Conservation (phyloP, 805 yeast species). For the Saccharomycopsis lassenensis region DNA sequence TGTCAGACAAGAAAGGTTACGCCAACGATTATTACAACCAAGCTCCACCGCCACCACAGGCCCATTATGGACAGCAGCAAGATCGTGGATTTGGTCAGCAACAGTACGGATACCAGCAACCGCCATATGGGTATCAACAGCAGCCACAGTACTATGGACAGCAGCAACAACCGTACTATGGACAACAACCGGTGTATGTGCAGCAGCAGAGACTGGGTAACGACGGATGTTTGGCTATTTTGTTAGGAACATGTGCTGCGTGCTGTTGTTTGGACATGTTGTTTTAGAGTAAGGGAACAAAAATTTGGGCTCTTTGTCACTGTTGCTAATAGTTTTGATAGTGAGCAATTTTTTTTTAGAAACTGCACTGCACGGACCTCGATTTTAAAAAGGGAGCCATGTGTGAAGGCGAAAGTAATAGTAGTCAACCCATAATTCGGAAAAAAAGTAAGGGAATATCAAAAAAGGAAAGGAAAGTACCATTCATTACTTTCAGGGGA, state of each 20-base stretch:
- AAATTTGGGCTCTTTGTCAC: no score
- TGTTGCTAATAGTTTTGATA: no score
- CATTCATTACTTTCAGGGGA: no score
- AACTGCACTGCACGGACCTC: no score
- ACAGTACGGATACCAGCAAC: constrained; percentile 1
- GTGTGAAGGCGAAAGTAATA: no score
- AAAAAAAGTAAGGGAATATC: no score
- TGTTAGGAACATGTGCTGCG: constrained; percentile 17
- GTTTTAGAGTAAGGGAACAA: no score
- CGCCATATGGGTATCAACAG: constrained; percentile 1
- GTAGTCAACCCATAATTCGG: no score
- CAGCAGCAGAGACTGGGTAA: constrained; percentile 8
- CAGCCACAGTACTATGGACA: constrained; percentile 9
- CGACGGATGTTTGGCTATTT: constrained; percentile 12
- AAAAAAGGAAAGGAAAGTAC: no score
- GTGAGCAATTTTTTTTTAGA: no score
- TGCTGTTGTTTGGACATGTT: constrained; percentile 16
- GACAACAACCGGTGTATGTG: constrained; percentile 13
- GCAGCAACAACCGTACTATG: constrained; percentile 6
- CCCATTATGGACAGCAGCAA: not conserved
- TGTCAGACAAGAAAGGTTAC: constrained; percentile 7
- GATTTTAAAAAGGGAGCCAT: no score
- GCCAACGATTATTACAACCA: constrained; percentile 11
- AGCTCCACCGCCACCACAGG: constrained; percentile 3
- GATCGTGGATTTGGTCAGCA: constrained; percentile 1